Conservation (phyloP, 257 asterid genomes). For the Nicotiana otophora region DNA sequence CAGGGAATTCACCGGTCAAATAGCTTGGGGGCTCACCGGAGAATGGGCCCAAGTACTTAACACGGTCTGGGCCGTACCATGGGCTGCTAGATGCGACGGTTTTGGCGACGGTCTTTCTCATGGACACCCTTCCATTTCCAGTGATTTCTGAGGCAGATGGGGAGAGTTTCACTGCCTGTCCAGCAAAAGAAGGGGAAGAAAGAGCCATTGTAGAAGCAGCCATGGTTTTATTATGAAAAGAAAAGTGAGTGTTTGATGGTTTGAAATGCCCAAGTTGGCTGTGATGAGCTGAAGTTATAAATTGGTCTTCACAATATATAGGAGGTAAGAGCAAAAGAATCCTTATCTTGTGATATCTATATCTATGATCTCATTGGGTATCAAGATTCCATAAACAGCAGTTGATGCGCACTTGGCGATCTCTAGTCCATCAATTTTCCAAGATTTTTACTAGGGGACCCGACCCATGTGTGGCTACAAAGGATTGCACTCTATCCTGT, state of each 20-base stretch:
- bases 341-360: slow-evolving; percentile 7
- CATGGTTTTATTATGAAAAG: neutral
- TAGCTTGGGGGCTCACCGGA: slow-evolving; percentile 68
- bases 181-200: slow-evolving; percentile 21
- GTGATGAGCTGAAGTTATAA: neutral
- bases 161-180: slow-evolving; percentile 9
- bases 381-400: neutral
- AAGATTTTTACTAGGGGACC: neutral
- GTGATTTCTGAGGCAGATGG: slow-evolving; percentile 2
- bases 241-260: neutral
- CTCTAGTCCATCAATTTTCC: neutral
- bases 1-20: slow-evolving; percentile 64
- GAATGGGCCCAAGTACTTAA: slow-evolving; percentile 66
- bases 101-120: slow-evolving; percentile 13
- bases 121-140: slow-evolving; percentile 17
- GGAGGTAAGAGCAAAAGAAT: neutral
- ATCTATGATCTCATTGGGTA: slow-evolving; percentile 6
- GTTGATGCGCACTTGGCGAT: neutral
- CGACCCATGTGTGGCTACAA: neutral
- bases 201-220: slow-evolving; percentile 23
- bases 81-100: slow-evolving; percentile 45
- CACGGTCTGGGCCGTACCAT: slow-evolving; percentile 75
- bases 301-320: neutral
- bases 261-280: neutral
- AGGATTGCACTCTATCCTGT: neutral